Evolutionary conservation across 768 basidiomycete species (phyloP), one percentile per base, ranked within the genome.

Genomic region (Psilocybe subaeruginosa): DNA sequence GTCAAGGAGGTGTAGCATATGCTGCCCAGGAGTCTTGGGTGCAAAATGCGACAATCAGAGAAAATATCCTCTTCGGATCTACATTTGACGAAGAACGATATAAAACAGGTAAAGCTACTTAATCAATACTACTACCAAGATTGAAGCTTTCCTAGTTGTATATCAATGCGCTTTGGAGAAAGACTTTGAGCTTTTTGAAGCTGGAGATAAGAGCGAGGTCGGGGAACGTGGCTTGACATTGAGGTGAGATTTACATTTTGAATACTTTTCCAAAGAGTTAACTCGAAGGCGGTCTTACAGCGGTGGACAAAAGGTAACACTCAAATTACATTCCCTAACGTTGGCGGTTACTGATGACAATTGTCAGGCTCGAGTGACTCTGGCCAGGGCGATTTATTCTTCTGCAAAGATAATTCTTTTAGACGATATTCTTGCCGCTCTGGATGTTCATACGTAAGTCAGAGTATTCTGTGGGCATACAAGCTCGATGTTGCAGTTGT

Each of bases 1-100:
- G 89, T 5, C 73, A 72, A 4, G 78, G 80, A 1, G 59, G 59
- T 9, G n/a, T 60, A 2, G 59, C 59, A 6, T 60, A 55, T 33
- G 54, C 54, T n/a, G 59, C 88, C 4, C 92, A 93, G 71, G 90
- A 92, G 68, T 85, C 89, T 6, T 95, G 90, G 91, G 85, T 91
- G 6, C 82, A 87, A 72, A 92, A 90, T 64, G 89, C 88, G 60
- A 90, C 88, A 0, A 88, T 90, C 56, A 64, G 82, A 77, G 88
- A 91, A 41, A 95, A 94, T 68, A 88, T 95, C 59, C 74, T 90
- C 45, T 95, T 60, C n/a, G 54, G 47, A 12, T 43, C 33, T 0
- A 29, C 46, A 4, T 56, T 50, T 17, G 54, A 60, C 93, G 59
- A 60, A 49, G 53, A 55, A 16, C 31, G 54, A 11, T 60, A 60